A percentile compares a stretch with the other conserved stretches of the same genome.
These are phyloP conservation scores for Reutealis trisperma DNA, from an alignment of 345 rosid genomes.

Conservation along the genomic window DNA sequence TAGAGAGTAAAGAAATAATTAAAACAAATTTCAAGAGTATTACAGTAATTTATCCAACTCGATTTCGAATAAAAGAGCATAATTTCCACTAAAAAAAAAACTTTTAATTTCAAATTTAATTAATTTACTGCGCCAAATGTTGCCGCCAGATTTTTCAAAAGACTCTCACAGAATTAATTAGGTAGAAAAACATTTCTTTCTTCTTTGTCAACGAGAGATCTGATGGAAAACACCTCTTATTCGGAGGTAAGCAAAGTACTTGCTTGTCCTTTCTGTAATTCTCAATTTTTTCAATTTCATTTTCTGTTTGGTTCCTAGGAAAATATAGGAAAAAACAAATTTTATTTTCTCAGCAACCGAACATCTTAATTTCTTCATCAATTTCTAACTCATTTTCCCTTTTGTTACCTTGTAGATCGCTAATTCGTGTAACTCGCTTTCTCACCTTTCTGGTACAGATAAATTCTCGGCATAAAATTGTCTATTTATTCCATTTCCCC, in stretches of 20 bases:
- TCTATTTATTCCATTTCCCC: background rate
- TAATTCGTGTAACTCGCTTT: slow-evolving; percentile 17
- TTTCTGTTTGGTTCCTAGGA: background rate
- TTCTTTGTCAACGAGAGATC: background rate
- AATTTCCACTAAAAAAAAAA: too few species aligned
- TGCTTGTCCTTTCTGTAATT: background rate
- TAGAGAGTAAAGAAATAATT: too few species aligned
- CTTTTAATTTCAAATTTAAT: too few species aligned
- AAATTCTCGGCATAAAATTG: background rate
- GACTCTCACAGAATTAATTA: too few species aligned
- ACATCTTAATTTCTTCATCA: background rate
- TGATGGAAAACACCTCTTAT: slow-evolving; percentile 2
- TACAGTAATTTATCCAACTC: too few species aligned
- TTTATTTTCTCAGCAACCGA: background rate
- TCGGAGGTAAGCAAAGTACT: background rate
- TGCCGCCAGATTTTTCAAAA: background rate
- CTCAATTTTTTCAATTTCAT: background rate
- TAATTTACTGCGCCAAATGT: background rate
- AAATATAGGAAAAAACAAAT: background rate
- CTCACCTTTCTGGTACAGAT: slow-evolving; percentile 34
- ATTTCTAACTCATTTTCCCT: background rate
- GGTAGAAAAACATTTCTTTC: background rate
- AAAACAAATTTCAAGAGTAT: too few species aligned
- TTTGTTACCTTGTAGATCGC: slow-evolving; percentile 11
- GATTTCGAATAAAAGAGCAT: too few species aligned